Evolutionary conservation across 768 basidiomycete genomes (phyloP).

Genomic region (Psilocybe tampanensis): DNA sequence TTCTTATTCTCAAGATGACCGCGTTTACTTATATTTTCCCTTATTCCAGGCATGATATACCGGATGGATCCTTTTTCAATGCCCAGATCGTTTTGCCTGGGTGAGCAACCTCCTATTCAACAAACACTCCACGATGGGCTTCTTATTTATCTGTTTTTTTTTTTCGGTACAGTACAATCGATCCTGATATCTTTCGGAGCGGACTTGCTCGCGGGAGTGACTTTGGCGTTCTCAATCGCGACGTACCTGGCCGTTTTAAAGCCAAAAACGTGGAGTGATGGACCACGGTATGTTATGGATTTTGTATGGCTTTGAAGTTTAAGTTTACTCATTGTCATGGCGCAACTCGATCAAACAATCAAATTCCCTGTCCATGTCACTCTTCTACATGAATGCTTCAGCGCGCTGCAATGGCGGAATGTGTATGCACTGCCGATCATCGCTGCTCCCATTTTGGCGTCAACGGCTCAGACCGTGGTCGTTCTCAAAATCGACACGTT

Average conservation of each 20-base stretch:
- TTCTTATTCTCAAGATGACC: not conserved
- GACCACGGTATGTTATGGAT: conserved; percentile 28
- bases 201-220: conserved; percentile 47
- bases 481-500: conserved; percentile 46
- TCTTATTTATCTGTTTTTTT: not conserved
- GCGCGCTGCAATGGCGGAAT: conserved; percentile 52
- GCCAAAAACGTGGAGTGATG: conserved; percentile 44
- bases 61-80: conserved; percentile 62
- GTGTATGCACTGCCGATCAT: conserved; percentile 46
- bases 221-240: conserved; percentile 45
- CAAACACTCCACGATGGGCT: not conserved
- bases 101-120: conserved; percentile 35
- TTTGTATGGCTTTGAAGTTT: not conserved
- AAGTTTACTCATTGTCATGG: not conserved
- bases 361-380: no score
- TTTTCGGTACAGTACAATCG: conserved; percentile 40
- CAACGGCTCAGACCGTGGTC: conserved; percentile 43
- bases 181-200: conserved; percentile 43
- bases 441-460: conserved; percentile 49
- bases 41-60: conserved; percentile 64
- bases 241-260: conserved; percentile 41
- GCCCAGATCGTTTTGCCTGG: conserved; percentile 59
- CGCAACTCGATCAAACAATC: no score
- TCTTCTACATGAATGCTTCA: no score
- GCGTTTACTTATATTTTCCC: not conserved